Evolutionary conservation across 371 early-diverging fungal species (phyloP).

Genomic region (Mucor saturninus): DNA sequence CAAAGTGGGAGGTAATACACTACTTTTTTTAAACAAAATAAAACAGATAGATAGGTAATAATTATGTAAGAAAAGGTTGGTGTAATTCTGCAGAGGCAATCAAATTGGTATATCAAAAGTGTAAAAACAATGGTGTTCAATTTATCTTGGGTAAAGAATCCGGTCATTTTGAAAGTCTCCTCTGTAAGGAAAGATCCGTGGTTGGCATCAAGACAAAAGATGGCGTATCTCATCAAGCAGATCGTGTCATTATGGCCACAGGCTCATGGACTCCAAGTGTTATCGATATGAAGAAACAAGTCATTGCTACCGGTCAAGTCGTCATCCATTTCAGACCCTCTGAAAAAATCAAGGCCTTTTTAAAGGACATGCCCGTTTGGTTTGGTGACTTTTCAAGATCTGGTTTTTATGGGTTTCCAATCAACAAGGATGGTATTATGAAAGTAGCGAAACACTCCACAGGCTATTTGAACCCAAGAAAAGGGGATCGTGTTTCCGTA

Average conservation of each 20-base stretch:
- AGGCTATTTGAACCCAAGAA: slow-evolving; percentile 42
- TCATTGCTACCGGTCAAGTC: slow-evolving; percentile 57
- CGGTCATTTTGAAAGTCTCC: slow-evolving; percentile 39
- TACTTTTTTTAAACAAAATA: too few species aligned
- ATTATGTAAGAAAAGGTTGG: slow-evolving; percentile 33
- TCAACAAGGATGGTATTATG: slow-evolving; percentile 47
- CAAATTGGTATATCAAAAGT: slow-evolving; percentile 40
- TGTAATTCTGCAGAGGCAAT: slow-evolving; percentile 41
- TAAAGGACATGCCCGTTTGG: slow-evolving; percentile 50
- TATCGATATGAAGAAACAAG: slow-evolving; percentile 38
- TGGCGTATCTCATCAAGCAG: slow-evolving; percentile 37
- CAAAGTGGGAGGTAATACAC: slow-evolving; percentile 36
- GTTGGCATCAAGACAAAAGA: slow-evolving; percentile 52
- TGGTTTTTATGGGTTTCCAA: slow-evolving; percentile 63
- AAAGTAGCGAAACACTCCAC: slow-evolving; percentile 57
- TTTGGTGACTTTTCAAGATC: slow-evolving; percentile 53
- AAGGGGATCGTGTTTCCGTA: slow-evolving; percentile 25
- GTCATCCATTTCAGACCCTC: slow-evolving; percentile 53
- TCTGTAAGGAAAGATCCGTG: slow-evolving; percentile 18
- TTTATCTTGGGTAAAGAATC: slow-evolving; percentile 38
- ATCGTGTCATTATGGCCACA: slow-evolving; percentile 51
- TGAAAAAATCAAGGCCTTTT: neutral
- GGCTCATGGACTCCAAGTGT: slow-evolving; percentile 64
- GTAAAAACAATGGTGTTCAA: slow-evolving; percentile 37
- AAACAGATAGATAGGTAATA: too few species aligned